A percentile compares a stretch with the other conserved stretches of the same genome.
These are phyloP conservation scores for Pythium plurisporium DNA, from an alignment of 352 stramenopile species.

Conservation along the genomic window DNA sequence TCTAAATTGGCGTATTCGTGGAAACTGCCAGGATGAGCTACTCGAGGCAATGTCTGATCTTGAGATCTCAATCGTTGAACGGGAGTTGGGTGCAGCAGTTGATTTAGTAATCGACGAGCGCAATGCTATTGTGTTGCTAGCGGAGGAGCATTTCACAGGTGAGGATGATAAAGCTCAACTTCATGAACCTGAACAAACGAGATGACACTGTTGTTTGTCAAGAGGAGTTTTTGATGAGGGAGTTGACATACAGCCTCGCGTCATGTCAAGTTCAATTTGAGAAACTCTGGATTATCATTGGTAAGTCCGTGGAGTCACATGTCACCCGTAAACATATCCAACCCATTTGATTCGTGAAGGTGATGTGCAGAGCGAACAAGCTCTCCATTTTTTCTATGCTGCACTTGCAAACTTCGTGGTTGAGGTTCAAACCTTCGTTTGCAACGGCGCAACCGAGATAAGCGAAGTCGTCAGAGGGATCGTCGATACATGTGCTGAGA, in stretches of 20 bases:
- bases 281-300: slow-evolving; percentile 59
- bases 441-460: slow-evolving; percentile 30
- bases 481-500: slow-evolving; percentile 50
- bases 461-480: slow-evolving; percentile 40
- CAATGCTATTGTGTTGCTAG: slow-evolving; percentile 50
- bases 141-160: slow-evolving; percentile 38
- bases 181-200: no score
- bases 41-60: slow-evolving; percentile 62
- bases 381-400: slow-evolving; percentile 38
- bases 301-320: no score
- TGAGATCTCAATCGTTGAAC: slow-evolving; percentile 51
- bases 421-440: slow-evolving; percentile 39
- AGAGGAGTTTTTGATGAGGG: slow-evolving; percentile 43
- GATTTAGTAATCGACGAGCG: slow-evolving; percentile 65
- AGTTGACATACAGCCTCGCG: slow-evolving; percentile 57
- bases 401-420: slow-evolving; percentile 60
- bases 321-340: no score
- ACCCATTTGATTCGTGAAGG: no score
- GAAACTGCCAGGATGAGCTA: slow-evolving; percentile 40
- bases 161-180: neutral
- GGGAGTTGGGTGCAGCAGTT: slow-evolving; percentile 46
- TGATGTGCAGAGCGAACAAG: slow-evolving; percentile 19
- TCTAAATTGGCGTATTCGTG: neutral
- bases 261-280: slow-evolving; percentile 50
- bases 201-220: neutral